Percentiles rank a stretch among this genome's conserved stretches.
Conservation (phyloP, 1,284 basidiomycete species). For the Trametes sp. region DNA sequence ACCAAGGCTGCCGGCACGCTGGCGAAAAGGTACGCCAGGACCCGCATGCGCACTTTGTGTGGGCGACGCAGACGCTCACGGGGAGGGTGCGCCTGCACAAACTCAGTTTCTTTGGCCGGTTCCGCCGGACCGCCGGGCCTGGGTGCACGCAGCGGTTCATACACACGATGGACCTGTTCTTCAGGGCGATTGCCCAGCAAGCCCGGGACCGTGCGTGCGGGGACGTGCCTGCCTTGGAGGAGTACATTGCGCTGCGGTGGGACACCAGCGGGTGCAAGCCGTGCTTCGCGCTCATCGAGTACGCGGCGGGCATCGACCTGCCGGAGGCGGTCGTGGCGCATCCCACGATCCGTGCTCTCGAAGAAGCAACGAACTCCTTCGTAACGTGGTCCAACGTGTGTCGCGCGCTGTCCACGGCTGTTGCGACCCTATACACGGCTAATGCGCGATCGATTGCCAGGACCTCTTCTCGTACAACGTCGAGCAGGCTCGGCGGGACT, state of each 20-base stretch:
- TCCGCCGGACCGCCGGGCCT: conserved; percentile 27
- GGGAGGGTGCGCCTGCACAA: not conserved
- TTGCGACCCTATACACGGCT: not conserved
- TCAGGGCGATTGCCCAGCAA: conserved; percentile 38
- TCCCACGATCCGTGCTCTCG: conserved; percentile 38
- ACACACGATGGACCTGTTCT: conserved; percentile 41
- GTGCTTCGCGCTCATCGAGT: conserved; percentile 44
- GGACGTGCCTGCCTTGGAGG: conserved; percentile 39
- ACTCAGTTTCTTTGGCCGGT: conserved; percentile 26
- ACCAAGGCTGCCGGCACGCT: conserved; percentile 34
- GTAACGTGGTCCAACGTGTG: conserved; percentile 45
- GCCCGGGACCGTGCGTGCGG: conserved; percentile 30
- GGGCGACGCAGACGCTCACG: conserved; percentile 12
- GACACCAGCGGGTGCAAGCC: conserved; percentile 43
- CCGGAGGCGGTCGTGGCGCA: conserved; percentile 42
- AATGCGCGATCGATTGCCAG: conserved; percentile 21
- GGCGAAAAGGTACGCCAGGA: conserved; percentile 30
- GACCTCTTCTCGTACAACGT: conserved; percentile 45
- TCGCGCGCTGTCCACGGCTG: not conserved
- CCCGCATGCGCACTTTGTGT: not conserved
- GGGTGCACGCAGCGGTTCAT: conserved; percentile 35
- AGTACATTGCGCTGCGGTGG: conserved; percentile 41
- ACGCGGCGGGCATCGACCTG: conserved; percentile 41
- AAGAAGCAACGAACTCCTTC: conserved; percentile 41
- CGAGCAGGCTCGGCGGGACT: conserved; percentile 43